Evolutionary conservation across 192 early-diverging fungal genomes (phyloP), one percentile per base, ranked within the genome.

Genomic region (Obelidium mucronatum): DNA sequence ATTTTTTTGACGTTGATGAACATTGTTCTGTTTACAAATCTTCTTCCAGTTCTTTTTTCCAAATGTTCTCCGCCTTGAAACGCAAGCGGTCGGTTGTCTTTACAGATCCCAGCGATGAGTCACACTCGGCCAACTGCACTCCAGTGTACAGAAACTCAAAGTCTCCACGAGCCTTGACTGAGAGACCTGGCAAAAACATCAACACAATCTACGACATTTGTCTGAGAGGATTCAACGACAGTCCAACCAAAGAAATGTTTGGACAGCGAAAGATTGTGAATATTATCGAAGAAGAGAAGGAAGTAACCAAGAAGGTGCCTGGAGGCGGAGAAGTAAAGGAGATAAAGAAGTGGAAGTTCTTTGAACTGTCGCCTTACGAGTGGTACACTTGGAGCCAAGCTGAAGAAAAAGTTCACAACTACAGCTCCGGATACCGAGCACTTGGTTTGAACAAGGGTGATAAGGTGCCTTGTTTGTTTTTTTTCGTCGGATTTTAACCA

Each of bases 381-480:
- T 98, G 93, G 90, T 80, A 94, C 76, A 94, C 91, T 62, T 96
- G 93, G 69, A 80, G 80, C 13, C 90, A 96, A 54, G 92, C 72
- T 33, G 52, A 78, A 70, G 77, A 86, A 34, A 79, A 80, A 34
- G 75, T 86, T 3, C 73, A 81, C 37, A 78, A 84, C 26, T 84
- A 94, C 60, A 95, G 94, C 15, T 82, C 90, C 39, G 97, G 94
- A 52, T 84, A 96, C 4, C 76, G 78, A 61, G 77, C 92, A 40
- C 85, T 97, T 44, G 92, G 70, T 19, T 52, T 86, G 54, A 82
- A 77, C 28, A 22, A 39, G 26, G 58, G 69, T 15, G 80, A 83
- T 77, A 83, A 80, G 52, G 39, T 86, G 30, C 80, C 81, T 28
- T n/a, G n/a, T n/a, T n/a, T n/a, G 52, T 24, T 17, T 53, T 53